These are phyloP conservation scores for Pichia sp. DNA, from an alignment of 1,139 yeast species.

Conservation along the genomic window DNA sequence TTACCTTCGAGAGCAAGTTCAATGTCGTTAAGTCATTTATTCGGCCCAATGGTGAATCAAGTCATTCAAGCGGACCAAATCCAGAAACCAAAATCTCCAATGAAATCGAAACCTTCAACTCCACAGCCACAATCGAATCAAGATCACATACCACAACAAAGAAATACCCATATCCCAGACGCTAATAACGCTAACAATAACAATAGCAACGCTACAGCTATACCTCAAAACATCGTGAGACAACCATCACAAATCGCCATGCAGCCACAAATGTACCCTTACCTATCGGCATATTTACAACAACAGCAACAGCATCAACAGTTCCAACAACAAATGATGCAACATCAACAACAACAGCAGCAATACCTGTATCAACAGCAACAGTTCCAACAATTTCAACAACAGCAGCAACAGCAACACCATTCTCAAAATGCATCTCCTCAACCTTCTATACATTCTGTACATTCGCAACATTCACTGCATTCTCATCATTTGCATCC, in stretches of 20 bases:
- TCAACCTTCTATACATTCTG: background rate
- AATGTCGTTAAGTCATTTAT: slow-evolving; percentile 1
- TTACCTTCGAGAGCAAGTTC: slow-evolving; percentile 3
- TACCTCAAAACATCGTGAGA: background rate
- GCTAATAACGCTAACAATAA: background rate
- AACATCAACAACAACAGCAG: slow-evolving; percentile 7
- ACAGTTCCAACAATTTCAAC: slow-evolving; percentile 21
- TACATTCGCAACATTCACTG: background rate
- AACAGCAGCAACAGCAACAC: slow-evolving; percentile 15
- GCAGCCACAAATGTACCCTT: slow-evolving; percentile 32
- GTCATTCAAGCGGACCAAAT: background rate
- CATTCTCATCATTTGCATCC: background rate
- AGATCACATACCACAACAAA: background rate
- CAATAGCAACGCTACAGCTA: background rate
- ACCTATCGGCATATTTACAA: slow-evolving; percentile 30
- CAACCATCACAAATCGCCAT: slow-evolving; percentile 8
- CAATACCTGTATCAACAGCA: slow-evolving; percentile 18
- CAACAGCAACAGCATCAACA: slow-evolving; percentile 16
- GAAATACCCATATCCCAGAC: background rate
- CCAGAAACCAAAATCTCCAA: background rate
- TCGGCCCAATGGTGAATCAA: background rate
- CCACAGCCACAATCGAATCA: background rate
- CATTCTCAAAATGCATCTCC: background rate
- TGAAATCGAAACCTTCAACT: background rate
- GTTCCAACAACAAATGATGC: too few relatives aligned